Evolutionary conservation across 176 grass and related monocot genomes (phyloP).

Genomic region (Triticum dicoccoides): DNA sequence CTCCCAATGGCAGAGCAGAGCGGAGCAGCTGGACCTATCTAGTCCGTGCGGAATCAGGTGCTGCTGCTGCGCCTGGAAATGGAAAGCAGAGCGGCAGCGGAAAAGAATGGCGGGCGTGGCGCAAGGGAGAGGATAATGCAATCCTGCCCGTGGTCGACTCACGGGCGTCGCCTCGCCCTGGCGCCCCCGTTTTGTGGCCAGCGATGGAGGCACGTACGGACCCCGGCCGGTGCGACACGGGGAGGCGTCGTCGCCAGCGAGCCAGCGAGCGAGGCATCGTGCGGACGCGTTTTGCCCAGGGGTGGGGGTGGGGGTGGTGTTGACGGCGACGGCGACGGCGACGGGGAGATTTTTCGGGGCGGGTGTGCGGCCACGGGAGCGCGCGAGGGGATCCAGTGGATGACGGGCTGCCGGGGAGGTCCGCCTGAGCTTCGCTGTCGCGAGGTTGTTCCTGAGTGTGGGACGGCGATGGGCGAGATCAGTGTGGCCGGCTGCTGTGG

Average conservation of each 20-base stretch:
- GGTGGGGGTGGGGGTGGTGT: not conserved
- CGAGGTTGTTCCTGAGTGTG: not conserved
- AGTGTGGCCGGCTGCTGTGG: not conserved
- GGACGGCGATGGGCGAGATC: slow-evolving; percentile 1
- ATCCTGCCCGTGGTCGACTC: slow-evolving; percentile 41
- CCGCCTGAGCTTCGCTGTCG: slow-evolving; percentile 3
- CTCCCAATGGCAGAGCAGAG: not conserved
- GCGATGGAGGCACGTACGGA: not conserved
- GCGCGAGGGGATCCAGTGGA: not conserved
- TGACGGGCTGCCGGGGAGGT: not conserved
- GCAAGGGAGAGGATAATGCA: slow-evolving; percentile 39
- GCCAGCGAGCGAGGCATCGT: not conserved
- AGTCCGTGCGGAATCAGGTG: not conserved
- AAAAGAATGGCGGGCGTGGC: not conserved
- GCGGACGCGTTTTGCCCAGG: not conserved
- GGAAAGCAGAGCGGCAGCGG: not conserved
- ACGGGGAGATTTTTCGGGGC: slow-evolving; percentile 21
- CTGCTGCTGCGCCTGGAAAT: not conserved
- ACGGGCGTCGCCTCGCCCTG: slow-evolving; percentile 23
- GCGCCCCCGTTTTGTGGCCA: slow-evolving; percentile 18
- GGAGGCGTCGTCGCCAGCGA: not conserved
- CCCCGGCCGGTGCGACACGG: slow-evolving; percentile 9
- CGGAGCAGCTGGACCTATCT: not conserved
- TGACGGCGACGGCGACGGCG: slow-evolving; percentile 27
- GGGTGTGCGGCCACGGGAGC: slow-evolving; percentile 26